These are phyloP conservation scores for Aspergillus pseudotamarii DNA, from an alignment of 2,329 filamentous ascomycete species.

Conservation along the genomic window DNA sequence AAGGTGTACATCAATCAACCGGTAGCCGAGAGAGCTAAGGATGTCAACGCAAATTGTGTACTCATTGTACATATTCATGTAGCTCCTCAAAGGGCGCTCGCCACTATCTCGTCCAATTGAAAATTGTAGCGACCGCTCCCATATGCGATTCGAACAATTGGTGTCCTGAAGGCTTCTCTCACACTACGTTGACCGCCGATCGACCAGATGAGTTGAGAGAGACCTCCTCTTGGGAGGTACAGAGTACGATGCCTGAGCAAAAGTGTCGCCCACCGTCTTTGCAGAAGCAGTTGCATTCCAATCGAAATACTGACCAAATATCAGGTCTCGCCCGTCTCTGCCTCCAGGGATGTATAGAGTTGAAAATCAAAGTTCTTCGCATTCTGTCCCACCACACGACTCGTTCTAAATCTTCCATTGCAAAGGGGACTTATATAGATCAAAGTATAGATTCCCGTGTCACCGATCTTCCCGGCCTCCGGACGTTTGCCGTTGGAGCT, in stretches of 20 bases:
- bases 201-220: neutral
- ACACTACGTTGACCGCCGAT: neutral
- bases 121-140: neutral
- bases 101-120: neutral
- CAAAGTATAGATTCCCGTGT: neutral
- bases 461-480: neutral
- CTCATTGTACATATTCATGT: neutral
- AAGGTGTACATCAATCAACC: neutral
- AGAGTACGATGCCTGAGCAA: too few relatives aligned
- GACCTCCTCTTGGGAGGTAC: neutral
- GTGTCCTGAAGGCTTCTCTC: neutral
- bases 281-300: neutral
- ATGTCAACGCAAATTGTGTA: neutral
- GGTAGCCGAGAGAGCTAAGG: neutral
- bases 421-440: neutral
- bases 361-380: neutral
- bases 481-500: neutral
- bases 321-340: neutral
- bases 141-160: neutral
- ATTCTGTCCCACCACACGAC: neutral
- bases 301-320: neutral
- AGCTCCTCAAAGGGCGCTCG: neutral
- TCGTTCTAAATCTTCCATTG: neutral
- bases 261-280: neutral
- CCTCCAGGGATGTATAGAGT: neutral